These are phyloP conservation scores for Agaricus blazei DNA, from an alignment of 768 basidiomycete species.

Conservation along the genomic window DNA sequence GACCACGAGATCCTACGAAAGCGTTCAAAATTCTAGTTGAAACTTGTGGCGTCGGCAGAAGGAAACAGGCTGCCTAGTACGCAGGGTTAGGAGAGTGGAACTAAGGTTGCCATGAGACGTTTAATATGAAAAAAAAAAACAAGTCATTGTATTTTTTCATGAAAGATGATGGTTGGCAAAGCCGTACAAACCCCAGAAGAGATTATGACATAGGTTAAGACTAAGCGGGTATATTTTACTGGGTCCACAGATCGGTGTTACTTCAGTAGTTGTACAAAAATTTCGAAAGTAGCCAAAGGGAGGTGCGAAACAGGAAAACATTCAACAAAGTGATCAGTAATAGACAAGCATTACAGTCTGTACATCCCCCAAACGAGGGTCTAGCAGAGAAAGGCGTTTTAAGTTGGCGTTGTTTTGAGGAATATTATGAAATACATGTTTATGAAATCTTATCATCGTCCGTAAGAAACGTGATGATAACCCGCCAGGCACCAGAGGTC, in stretches of 20 bases:
- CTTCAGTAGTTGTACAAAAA: not conserved
- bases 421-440: not conserved
- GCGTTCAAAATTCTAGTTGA: too few relatives aligned
- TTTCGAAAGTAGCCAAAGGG: not conserved
- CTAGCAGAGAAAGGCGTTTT: not conserved
- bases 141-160: not conserved
- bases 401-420: not conserved
- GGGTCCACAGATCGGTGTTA: not conserved
- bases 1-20: too few relatives aligned
- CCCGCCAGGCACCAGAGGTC: not conserved
- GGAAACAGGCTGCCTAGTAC: not conserved
- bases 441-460: not conserved
- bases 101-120: not conserved
- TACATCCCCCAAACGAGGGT: not conserved
- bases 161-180: not conserved
- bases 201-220: not conserved
- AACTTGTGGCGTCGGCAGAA: not conserved
- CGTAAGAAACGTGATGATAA: not conserved
- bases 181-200: not conserved
- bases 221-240: conserved; percentile 3
- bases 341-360: not conserved
- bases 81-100: too few relatives aligned
- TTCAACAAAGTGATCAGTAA: not conserved
- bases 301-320: not conserved
- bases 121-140: not conserved